Evolutionary conservation across 176 grass and related monocot species (phyloP).

Genomic region (Saccharum spontaneum): DNA sequence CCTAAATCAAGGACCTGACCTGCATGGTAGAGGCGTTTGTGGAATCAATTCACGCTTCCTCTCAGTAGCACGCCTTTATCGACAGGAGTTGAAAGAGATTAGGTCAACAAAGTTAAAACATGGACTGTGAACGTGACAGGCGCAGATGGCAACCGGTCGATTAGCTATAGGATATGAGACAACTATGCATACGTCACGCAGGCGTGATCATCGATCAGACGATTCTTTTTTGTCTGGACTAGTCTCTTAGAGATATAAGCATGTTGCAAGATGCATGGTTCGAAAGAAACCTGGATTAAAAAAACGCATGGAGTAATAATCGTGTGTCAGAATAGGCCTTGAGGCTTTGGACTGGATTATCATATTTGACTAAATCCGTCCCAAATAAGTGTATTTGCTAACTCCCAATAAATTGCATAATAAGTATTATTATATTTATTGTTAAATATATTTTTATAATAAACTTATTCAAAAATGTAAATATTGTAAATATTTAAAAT

Average conservation of each 20-base stretch:
- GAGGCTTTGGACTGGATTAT: no score
- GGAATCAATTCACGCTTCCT: no score
- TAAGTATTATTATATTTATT: no score
- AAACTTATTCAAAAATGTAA: no score
- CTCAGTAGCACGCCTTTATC: background rate
- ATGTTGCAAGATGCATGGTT: background rate
- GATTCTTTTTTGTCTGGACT: background rate
- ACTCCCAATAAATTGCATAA: no score
- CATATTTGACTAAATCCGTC: no score
- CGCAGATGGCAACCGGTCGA: background rate
- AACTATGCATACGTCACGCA: constrained; percentile 3
- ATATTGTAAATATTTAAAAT: no score
- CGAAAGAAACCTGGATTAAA: background rate
- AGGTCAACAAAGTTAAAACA: constrained; percentile 32
- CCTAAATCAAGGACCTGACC: no score
- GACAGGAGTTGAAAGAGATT: background rate
- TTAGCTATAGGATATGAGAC: constrained; percentile 13
- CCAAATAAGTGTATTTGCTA: no score
- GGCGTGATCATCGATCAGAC: background rate
- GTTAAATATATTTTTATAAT: no score
- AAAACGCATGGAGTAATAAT: background rate
- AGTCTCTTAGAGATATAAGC: background rate
- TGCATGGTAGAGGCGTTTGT: no score
- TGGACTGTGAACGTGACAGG: background rate
- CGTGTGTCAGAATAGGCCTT: background rate